Evolutionary conservation across 305 asterid species (phyloP).

Genomic region (Fraxinus sp.): DNA sequence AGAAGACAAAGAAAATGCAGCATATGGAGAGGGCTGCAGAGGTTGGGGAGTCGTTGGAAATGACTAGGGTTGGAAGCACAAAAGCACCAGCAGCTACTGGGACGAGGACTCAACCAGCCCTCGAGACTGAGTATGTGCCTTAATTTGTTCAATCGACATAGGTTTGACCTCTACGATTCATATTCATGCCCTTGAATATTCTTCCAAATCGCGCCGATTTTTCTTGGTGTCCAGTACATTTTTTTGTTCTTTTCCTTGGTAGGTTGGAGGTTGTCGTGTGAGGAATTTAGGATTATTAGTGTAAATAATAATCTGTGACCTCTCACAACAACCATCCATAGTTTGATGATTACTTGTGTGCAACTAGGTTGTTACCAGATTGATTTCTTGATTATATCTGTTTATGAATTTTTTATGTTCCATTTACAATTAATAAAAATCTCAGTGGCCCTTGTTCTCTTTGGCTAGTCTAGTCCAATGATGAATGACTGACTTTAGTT

Average conservation of each 20-base stretch:
- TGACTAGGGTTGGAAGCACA: conserved; percentile 60
- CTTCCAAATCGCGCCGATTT: background rate
- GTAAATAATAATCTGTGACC: background rate
- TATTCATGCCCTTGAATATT: background rate
- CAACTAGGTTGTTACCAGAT: background rate
- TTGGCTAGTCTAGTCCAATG: background rate
- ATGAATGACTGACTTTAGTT: background rate
- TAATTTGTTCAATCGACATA: background rate
- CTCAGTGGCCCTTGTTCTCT: background rate
- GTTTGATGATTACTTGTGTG: background rate
- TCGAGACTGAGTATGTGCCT: conserved; percentile 64
- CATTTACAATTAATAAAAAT: conserved; percentile 29
- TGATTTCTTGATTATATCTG: background rate
- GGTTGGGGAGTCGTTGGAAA: conserved; percentile 59
- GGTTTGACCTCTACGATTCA: background rate
- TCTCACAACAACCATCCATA: conserved; percentile 1
- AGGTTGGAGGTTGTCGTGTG: conserved; percentile 1
- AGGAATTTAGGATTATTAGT: background rate
- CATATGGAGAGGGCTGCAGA: conserved; percentile 75
- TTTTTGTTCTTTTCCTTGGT: background rate
- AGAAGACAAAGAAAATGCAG: conserved; percentile 46
- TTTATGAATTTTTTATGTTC: conserved; percentile 12
- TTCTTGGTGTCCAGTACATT: background rate
- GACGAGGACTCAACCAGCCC: conserved; percentile 63
- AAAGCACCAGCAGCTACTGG: conserved; percentile 71